A percentile compares a stretch with the other conserved stretches of the same genome.
phyloP scores from a whole-genome alignment of 352 stramenopile genomes.

The Phytophthora citrophthora region DNA sequence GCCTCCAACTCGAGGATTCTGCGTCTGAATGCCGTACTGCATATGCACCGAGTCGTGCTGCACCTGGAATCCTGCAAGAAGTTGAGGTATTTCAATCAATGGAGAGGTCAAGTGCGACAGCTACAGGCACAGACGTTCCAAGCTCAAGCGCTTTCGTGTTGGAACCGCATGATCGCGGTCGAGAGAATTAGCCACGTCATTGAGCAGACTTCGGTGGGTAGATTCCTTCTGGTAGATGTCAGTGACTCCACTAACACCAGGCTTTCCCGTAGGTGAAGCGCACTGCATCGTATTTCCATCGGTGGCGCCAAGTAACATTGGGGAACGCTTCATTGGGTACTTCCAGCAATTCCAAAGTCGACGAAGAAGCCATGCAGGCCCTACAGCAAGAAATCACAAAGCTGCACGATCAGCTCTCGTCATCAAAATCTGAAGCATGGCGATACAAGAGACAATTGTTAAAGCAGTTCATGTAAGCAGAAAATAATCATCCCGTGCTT shows the following conservation, averaged over 20 bases:
- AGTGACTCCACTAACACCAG: slow-evolving; percentile 1
- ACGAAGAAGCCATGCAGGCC: slow-evolving; percentile 37
- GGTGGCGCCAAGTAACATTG: slow-evolving; percentile 32
- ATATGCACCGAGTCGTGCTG: slow-evolving; percentile 48
- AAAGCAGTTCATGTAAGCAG: slow-evolving; percentile 64
- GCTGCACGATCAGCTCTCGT: slow-evolving; percentile 68
- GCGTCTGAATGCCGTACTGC: slow-evolving; percentile 42
- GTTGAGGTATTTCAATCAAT: slow-evolving; percentile 43
- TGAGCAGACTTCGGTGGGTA: slow-evolving; percentile 42
- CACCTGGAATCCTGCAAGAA: slow-evolving; percentile 45
- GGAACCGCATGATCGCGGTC: slow-evolving; percentile 73
- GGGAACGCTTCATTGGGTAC: not conserved
- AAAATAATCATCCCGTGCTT: slow-evolving; percentile 1
- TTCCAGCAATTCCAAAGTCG: slow-evolving; percentile 3
- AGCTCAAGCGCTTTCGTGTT: slow-evolving; percentile 52
- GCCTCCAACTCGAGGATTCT: slow-evolving; percentile 31
- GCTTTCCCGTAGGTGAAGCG: slow-evolving; percentile 39
- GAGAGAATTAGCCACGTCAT: slow-evolving; percentile 63
- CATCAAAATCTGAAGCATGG: slow-evolving; percentile 75
- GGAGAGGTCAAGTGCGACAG: slow-evolving; percentile 45
- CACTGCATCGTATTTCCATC: slow-evolving; percentile 42
- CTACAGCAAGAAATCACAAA: slow-evolving; percentile 76
- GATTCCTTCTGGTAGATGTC: not conserved
- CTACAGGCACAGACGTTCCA: slow-evolving; percentile 48
- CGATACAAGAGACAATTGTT: slow-evolving; percentile 81